Base-by-base conservation (phyloP, 345 rosid genomes). In the Heritiera littoralis region DNA sequence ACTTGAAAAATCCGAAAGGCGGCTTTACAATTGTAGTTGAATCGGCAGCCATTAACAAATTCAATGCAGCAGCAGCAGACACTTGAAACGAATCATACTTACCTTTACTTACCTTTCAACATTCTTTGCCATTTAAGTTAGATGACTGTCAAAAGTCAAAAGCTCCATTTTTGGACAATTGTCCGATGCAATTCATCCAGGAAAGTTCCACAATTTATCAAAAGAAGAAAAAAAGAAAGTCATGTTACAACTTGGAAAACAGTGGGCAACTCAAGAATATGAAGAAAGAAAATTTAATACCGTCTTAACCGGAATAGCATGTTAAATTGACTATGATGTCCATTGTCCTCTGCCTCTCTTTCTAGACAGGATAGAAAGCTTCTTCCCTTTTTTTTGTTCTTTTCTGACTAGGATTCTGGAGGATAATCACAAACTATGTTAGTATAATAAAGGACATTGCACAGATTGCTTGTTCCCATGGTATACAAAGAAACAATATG, bases 341-440 rank as follows among this genome's bases (percentile, higher is more conserved):
- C 10, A 9, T 7, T n/a, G 4, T n/a, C 63, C 30, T 58, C 8
- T 20, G 12, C 63, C n/a, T 58, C 3, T 58, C 3, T 58, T 58
- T 58, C 17, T 51, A 3, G 9, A 17, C 59, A 55, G 20, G 2
- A 4, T 1, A 51, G 5, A 51, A 51, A 2, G 15, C 38, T 35
- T 35, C 38, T 35, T 35, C 38, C 38, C 38, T 1, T 3, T 1
- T 35, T 35, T 35, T 35, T 35, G 38, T 35, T 0, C 5, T 12
- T 49, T 51, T 55, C 8, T 6, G 20, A 55, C 59, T 1, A 14
- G 55, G 55, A 51, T 51, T 51, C 55, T 14, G 43, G 43, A 41
- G 43, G 43, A 41, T 4, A 41, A 41, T 56, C 52, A 70, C 32
- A 76, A 76, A 51, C 77, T 70, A 71, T 61, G 61, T 61, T 81